Evolutionary conservation across 768 basidiomycete genomes (phyloP), one percentile per base, ranked within the genome.

Genomic region (Paxillus involutus): DNA sequence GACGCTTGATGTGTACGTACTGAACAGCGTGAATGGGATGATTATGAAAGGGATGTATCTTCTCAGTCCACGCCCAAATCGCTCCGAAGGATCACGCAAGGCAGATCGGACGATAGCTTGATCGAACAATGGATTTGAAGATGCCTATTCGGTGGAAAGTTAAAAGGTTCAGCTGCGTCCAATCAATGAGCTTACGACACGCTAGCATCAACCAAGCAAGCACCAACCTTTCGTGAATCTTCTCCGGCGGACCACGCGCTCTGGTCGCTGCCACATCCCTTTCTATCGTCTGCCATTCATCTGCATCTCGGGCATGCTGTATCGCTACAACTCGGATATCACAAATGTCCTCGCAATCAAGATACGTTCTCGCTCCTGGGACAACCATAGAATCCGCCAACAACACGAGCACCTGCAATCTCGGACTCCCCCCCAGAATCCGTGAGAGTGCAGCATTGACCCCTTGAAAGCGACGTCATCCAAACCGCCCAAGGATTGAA

Each of bases 401-500:
- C 4, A 59, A 58, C 7, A 58, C 36, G 6, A 64, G 44, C 14
- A 55, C 53, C n/a, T 32, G 7, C n/a, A 64, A 44, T 7, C 26
- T 53, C 1, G 30, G 35, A 11, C 56, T 55, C 40, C 46, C 36
- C 6, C 8, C 24, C 0, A 58, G 50, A 11, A 57, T 62, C 42
- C 35, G 41, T 33, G 33, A 40, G 3, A 60, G 53, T 2, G 57
- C 55, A 1, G 29, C 14, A 10, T 46, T 26, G 36, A 61, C 45
- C 2, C 59, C 56, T 21, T 21, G 21, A 21, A n/a, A 55, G 47
- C 2, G 55, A 49, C 2, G 63, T 57, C n/a, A 26, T 56, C 60
- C 58, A 65, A 16, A 65, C 49, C 0, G 49, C 45, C 61, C 61
- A 63, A 11, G 58, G 47, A 24, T 63, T 55, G 17, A 63, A 43